Base-by-base conservation (phyloP, 371 early-diverging fungal species). In the Circinella minor region DNA sequence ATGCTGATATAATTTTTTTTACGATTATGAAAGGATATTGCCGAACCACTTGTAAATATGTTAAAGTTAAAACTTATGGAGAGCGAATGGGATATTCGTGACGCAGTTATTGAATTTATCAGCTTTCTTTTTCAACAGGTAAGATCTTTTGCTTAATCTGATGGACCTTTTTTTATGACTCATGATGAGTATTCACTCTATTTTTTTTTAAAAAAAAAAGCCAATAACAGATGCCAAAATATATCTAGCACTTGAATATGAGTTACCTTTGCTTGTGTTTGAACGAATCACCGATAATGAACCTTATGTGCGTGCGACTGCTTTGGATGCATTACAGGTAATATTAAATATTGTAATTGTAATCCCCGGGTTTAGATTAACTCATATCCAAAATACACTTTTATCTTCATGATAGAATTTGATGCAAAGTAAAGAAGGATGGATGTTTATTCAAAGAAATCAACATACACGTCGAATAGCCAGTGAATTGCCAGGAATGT, bases 11-110 rank as follows among this genome's bases (percentile, higher is more conserved):
- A 43, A 59, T 14, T 59, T 34, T 9, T 49, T 15, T 51, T 51
- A 51, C 15, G 8, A 15, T 7, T n/a, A 5, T 57, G n/a, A 15
- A 36, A 47, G 70, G 39, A 11, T 9, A 48, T 62, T 48, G 48
- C 62, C 46, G 47, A 71, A 55, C 36, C 77, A 0, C 71, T 87
- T 48, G 76, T 82, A 1, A 75, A 76, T 39, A 74, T 77, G 11
- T 54, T 89, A 5, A 73, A 68, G 3, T 55, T 80, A 4, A 87
- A 85, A 63, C 70, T 86, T 3, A 68, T 83, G 55, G 88, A 89
- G 67, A 75, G 71, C 47, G 85, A 85, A 61, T 88, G 90, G 88
- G 87, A 89, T 76, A 74, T 87, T 10, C 87, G 90, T 36, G 88
- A 88, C 68, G 81, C 82, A 1, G 81, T 77, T 10, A 69, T 89